A percentile compares a stretch with the other conserved stretches of the same genome.
These are phyloP conservation scores for Byssothecium circinans DNA, from an alignment of 2,329 filamentous ascomycete genomes.

Conservation along the genomic window DNA sequence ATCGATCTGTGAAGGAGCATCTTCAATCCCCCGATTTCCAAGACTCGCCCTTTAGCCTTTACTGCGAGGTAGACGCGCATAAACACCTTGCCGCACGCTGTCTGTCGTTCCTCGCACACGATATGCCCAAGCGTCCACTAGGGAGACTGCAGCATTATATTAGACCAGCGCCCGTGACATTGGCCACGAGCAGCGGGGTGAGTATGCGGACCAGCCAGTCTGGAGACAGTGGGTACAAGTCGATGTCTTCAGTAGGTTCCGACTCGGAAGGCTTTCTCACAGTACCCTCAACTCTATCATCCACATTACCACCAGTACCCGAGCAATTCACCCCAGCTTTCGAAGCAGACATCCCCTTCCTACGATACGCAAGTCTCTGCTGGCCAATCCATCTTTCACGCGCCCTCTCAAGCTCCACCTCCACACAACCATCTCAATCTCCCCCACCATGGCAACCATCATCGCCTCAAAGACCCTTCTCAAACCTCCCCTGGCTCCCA, in stretches of 20 bases:
- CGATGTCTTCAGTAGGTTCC: slow-evolving; percentile 21
- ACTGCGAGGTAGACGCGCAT: slow-evolving; percentile 27
- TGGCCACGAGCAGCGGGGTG: slow-evolving; percentile 20
- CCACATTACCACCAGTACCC: slow-evolving; percentile 7
- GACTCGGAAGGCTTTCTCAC: slow-evolving; percentile 17
- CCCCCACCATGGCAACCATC: not conserved
- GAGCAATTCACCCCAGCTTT: slow-evolving; percentile 14
- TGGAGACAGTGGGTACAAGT: slow-evolving; percentile 37
- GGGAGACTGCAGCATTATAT: slow-evolving; percentile 13
- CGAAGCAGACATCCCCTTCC: slow-evolving; percentile 30
- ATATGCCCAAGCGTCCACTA: slow-evolving; percentile 31
- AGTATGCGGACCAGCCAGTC: slow-evolving; percentile 30
- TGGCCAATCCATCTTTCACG: slow-evolving; percentile 38
- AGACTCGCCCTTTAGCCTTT: slow-evolving; percentile 26
- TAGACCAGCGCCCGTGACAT: slow-evolving; percentile 8
- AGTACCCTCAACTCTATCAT: not conserved
- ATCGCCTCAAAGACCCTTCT: slow-evolving; percentile 2
- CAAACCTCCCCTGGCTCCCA: slow-evolving; percentile 23
- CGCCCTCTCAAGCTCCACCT: slow-evolving; percentile 14
- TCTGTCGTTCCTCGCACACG: slow-evolving; percentile 30
- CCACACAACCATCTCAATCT: not conserved
- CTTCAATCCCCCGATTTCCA: slow-evolving; percentile 22
- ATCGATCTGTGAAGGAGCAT: slow-evolving; percentile 29
- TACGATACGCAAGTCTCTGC: slow-evolving; percentile 34
- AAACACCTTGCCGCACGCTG: slow-evolving; percentile 32